Conservation (phyloP, 2,329 filamentous ascomycete species). For the Sordariomycetes sp. region DNA sequence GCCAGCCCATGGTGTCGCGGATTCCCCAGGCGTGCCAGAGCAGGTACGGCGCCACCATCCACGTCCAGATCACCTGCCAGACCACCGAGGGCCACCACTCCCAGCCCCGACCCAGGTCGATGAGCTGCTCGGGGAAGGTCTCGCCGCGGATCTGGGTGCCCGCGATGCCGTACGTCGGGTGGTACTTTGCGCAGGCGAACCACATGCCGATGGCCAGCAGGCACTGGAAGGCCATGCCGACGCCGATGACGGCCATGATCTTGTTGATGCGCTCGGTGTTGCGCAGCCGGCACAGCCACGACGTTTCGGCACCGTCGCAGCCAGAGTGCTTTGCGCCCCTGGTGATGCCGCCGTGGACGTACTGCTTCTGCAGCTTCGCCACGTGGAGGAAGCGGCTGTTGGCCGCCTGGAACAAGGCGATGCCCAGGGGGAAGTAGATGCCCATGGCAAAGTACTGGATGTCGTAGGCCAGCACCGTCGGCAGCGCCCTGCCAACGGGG, state of each 20-base stretch:
- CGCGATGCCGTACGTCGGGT: conserved; percentile 37
- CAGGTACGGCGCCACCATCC: conserved; percentile 40
- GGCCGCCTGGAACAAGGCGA: conserved; percentile 49
- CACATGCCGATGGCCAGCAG: conserved; percentile 44
- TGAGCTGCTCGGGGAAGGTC: conserved; percentile 28
- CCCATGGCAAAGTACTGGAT: conserved; percentile 52
- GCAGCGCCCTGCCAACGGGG: conserved; percentile 30
- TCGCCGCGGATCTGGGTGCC: conserved; percentile 21
- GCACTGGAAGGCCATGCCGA: conserved; percentile 42
- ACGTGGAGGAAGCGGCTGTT: conserved; percentile 43
- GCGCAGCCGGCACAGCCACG: conserved; percentile 22
- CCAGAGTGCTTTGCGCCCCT: conserved; percentile 4
- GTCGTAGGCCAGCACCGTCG: conserved; percentile 30
- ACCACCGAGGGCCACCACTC: conserved; percentile 51
- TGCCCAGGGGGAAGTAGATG: conserved; percentile 45
- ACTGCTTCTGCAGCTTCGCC: conserved; percentile 37
- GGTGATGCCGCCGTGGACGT: conserved; percentile 14
- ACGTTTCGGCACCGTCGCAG: conserved; percentile 17
- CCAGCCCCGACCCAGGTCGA: conserved; percentile 36
- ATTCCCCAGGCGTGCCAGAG: conserved; percentile 44
- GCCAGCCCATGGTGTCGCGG: conserved; percentile 48
- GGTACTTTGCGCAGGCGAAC: conserved; percentile 48
- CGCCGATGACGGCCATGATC: conserved; percentile 32
- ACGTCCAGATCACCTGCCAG: conserved; percentile 47
- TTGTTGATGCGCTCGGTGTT: conserved; percentile 26